These are phyloP conservation scores for Agaricus blazei DNA, from an alignment of 768 basidiomycete genomes.

Conservation along the genomic window DNA sequence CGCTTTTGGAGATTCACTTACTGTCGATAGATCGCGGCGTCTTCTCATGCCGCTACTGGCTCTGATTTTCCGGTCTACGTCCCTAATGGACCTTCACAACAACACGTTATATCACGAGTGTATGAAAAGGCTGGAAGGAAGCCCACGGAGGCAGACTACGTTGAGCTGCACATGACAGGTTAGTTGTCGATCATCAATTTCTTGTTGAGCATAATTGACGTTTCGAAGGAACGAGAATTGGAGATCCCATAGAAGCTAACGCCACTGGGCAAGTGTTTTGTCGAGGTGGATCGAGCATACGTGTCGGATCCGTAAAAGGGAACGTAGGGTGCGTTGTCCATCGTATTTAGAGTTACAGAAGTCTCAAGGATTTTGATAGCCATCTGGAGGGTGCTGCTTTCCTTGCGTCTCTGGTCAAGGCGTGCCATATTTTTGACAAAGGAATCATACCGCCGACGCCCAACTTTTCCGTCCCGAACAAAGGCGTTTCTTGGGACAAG, in stretches of 20 bases:
- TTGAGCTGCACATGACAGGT: constrained; percentile 50
- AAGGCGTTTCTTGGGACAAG: constrained; percentile 33
- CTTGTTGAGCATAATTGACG: no score
- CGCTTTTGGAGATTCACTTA: background rate
- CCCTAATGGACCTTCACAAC: constrained; percentile 32
- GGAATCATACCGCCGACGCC: constrained; percentile 34
- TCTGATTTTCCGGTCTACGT: constrained; percentile 30
- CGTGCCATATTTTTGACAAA: constrained; percentile 31
- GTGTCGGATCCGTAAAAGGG: constrained; percentile 41
- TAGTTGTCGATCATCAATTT: background rate
- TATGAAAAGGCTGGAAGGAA: constrained; percentile 23
- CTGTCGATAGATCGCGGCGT: constrained; percentile 30
- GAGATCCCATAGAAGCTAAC: constrained; percentile 48
- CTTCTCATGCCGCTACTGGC: constrained; percentile 32
- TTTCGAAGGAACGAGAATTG: constrained; percentile 30
- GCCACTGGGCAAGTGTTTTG: constrained; percentile 36
- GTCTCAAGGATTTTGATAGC: constrained; percentile 13
- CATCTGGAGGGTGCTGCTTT: constrained; percentile 39
- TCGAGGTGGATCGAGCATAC: constrained; percentile 22
- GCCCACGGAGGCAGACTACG: constrained; percentile 39
- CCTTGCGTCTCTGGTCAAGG: constrained; percentile 39
- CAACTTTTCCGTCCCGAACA: constrained; percentile 30
- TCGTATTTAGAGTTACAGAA: no score
- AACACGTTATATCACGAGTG: constrained; percentile 30
- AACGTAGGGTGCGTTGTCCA: constrained; percentile 34